Percentiles rank a stretch among this genome's conserved stretches.
phyloP scores from a whole-genome alignment of 176 grass and related monocot species.

The Rhynchospora tenuis region DNA sequence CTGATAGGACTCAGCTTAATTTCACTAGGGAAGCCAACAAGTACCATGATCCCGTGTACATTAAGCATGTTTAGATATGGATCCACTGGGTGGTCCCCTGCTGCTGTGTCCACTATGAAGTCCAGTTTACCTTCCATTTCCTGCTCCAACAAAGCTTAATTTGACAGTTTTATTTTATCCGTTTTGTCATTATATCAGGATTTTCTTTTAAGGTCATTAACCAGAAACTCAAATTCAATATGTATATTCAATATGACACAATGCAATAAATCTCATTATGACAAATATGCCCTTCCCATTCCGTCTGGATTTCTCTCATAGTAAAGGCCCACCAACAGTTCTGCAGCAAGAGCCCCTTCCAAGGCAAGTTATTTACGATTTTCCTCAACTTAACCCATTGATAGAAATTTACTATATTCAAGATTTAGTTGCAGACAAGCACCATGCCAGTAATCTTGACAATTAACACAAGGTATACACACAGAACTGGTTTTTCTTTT shows the following conservation, averaged over 20 bases:
- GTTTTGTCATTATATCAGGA: neutral
- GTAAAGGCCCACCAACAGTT: too few relatives aligned
- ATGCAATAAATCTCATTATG: neutral
- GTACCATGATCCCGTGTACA: conserved; percentile 49
- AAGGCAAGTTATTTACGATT: too few relatives aligned
- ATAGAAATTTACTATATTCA: too few relatives aligned
- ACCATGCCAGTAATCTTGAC: too few relatives aligned
- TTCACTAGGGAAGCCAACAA: conserved; percentile 59
- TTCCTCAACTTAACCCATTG: too few relatives aligned
- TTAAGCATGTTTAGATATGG: conserved; percentile 66
- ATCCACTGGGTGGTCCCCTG: conserved; percentile 73
- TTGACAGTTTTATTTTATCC: neutral
- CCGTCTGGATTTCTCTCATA: too few relatives aligned
- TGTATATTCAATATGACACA: neutral
- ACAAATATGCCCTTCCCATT: too few relatives aligned
- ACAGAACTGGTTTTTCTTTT: neutral
- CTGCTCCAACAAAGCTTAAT: conserved; percentile 36
- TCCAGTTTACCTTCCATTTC: conserved; percentile 49
- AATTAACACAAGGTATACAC: neutral
- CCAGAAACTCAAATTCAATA: neutral
- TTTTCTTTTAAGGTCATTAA: neutral
- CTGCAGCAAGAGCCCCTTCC: too few relatives aligned
- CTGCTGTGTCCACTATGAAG: conserved; percentile 70
- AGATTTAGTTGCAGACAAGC: too few relatives aligned
- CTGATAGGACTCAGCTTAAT: conserved; percentile 49